Evolutionary conservation across 495 filamentous ascomycete species (phyloP).

Genomic region (Podospora anserina): DNA sequence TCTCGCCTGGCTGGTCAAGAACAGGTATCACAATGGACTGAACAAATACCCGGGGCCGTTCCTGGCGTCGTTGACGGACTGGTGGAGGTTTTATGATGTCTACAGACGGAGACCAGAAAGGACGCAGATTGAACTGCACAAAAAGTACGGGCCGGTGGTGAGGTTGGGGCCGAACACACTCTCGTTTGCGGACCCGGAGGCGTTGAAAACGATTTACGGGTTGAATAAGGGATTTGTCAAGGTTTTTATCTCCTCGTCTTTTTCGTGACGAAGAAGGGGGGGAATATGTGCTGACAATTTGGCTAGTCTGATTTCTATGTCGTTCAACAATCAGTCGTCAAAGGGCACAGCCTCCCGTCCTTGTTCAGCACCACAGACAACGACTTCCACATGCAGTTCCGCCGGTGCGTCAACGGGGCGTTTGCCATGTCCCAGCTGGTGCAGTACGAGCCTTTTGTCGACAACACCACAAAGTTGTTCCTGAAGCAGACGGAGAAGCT

Average conservation of each 20-base stretch:
- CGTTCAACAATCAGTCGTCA: constrained; percentile 62
- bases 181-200: constrained; percentile 63
- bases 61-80: constrained; percentile 63
- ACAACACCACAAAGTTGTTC: constrained; percentile 61
- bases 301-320: constrained; percentile 68
- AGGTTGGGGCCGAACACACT: constrained; percentile 65
- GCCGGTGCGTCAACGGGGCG: constrained; percentile 65
- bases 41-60: constrained; percentile 66
- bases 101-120: constrained; percentile 58
- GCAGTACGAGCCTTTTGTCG: constrained; percentile 71
- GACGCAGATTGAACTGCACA: constrained; percentile 64
- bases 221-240: constrained; percentile 80
- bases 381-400: constrained; percentile 67
- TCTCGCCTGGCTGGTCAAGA: constrained; percentile 49
- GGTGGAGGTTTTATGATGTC: constrained; percentile 68
- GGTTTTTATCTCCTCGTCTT: constrained; percentile 41
- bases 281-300: constrained; percentile 19
- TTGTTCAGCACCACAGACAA: constrained; percentile 79
- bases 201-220: constrained; percentile 72
- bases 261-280: not conserved
- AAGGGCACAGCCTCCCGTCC: constrained; percentile 61
- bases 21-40: constrained; percentile 57
- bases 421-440: constrained; percentile 72
- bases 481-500: constrained; percentile 59
- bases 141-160: constrained; percentile 68